Conservation (phyloP, 306 rosid species). For the Parietaria judaica region DNA sequence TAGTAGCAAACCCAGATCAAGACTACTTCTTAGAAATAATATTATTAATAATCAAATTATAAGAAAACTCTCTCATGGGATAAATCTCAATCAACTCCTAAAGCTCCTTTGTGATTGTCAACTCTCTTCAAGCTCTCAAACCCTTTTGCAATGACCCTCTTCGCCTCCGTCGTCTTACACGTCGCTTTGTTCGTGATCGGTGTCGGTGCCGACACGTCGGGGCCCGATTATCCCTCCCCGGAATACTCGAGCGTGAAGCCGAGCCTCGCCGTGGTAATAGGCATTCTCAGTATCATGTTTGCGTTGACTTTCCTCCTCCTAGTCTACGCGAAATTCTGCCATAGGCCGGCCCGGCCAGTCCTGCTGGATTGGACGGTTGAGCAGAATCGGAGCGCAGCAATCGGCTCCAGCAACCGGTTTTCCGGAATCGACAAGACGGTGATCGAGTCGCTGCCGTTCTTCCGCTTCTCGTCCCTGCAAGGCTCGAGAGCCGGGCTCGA, state of each 20-base stretch:
- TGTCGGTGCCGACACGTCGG: conserved; percentile 36
- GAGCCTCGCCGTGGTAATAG: conserved; percentile 62
- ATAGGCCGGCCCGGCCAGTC: conserved; percentile 17
- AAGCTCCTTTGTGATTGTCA: conserved; percentile 1
- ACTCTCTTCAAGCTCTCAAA: not conserved
- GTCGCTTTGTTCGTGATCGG: conserved; percentile 24
- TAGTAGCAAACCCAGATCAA: conserved; percentile 22
- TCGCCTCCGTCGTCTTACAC: conserved; percentile 17
- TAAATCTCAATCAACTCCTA: no score
- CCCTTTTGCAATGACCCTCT: conserved; percentile 28
- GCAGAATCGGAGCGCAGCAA: not conserved
- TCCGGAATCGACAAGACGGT: conserved; percentile 78
- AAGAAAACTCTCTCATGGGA: no score
- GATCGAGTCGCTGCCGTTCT: conserved; percentile 93
- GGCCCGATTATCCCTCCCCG: not conserved
- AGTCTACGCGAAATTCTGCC: conserved; percentile 57
- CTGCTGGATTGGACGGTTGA: not conserved
- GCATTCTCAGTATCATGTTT: conserved; percentile 47
- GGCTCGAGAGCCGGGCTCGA: conserved; percentile 86
- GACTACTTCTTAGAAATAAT: conserved; percentile 3
- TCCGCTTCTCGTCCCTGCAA: conserved; percentile 68
- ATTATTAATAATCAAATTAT: not conserved
- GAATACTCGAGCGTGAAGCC: conserved; percentile 42
- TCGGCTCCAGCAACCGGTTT: conserved; percentile 49
- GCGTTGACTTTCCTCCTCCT: conserved; percentile 54